Percentiles rank a stretch among this genome's conserved stretches.
These are phyloP conservation scores for Dendrobium huoshanense DNA, from an alignment of 106 monocot genomes.

Conservation along the genomic window DNA sequence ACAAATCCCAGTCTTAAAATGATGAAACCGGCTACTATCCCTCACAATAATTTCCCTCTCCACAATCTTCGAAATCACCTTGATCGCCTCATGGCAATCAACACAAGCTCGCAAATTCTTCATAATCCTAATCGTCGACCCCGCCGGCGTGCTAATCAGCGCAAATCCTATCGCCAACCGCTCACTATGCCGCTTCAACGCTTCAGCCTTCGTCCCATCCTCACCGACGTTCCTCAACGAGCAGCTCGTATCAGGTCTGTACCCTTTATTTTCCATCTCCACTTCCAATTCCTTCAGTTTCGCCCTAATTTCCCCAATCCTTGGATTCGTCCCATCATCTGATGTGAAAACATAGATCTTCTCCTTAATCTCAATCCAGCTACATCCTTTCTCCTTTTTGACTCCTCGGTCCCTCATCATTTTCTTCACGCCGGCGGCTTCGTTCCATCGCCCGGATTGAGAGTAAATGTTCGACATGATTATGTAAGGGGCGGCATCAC, in stretches of 20 bases:
- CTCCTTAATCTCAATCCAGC: conserved; percentile 75
- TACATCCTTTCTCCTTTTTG: conserved; percentile 65
- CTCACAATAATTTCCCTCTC: conserved; percentile 60
- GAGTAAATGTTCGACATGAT: conserved; percentile 85
- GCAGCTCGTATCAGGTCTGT: conserved; percentile 50
- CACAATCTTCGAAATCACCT: conserved; percentile 53
- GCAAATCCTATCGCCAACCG: conserved; percentile 74
- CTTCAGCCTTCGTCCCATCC: conserved; percentile 55
- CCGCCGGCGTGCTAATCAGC: conserved; percentile 36
- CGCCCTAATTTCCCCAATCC: conserved; percentile 24
- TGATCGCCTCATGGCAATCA: conserved; percentile 70
- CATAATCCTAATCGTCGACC: conserved; percentile 59
- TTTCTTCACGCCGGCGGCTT: conserved; percentile 60
- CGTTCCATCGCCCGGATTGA: conserved; percentile 57
- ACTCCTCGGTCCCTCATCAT: conserved; percentile 67
- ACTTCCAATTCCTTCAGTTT: conserved; percentile 32
- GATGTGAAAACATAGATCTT: conserved; percentile 48
- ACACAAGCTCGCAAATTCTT: conserved; percentile 72
- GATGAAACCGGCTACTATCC: conserved; percentile 71
- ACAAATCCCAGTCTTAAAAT: conserved; percentile 66
- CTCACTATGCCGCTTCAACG: conserved; percentile 73
- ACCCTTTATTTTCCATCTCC: conserved; percentile 52
- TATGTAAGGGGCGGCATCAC: conserved; percentile 64
- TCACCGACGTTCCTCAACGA: conserved; percentile 63
- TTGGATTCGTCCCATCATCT: conserved; percentile 32